Percentiles rank a stretch among this genome's conserved stretches.
phyloP scores from a whole-genome alignment of 768 basidiomycete genomes.

The Butyriboletus loyo region DNA sequence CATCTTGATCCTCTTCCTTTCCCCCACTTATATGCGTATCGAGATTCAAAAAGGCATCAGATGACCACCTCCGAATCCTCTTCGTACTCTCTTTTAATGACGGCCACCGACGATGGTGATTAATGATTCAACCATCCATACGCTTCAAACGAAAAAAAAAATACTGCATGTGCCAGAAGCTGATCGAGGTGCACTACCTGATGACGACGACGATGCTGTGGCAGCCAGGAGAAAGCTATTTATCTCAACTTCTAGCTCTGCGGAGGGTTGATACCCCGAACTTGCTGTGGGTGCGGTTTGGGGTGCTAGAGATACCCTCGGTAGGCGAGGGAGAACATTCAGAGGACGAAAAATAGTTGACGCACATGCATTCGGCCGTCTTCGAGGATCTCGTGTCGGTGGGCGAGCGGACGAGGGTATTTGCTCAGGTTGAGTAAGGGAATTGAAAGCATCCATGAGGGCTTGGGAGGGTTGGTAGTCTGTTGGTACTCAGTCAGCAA shows the following conservation, averaged over 20 bases:
- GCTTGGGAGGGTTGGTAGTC: slow-evolving; percentile 13
- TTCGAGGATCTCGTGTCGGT: background rate
- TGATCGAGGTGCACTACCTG: background rate
- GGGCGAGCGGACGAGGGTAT: background rate
- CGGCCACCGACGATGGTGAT: background rate
- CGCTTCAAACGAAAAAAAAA: background rate
- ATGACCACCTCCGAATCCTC: slow-evolving; percentile 1
- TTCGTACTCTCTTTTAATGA: slow-evolving; percentile 15
- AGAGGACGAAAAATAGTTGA: background rate
- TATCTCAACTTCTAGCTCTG: slow-evolving; percentile 3
- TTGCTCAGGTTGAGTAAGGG: background rate
- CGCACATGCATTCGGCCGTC: background rate
- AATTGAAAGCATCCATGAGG: slow-evolving; percentile 12
- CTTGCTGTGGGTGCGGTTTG: background rate
- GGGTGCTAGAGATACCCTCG: background rate
- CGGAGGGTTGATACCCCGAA: slow-evolving; percentile 7
- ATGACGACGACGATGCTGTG: background rate
- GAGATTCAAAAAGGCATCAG: background rate
- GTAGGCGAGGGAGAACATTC: background rate
- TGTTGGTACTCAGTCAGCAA: background rate
- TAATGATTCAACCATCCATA: no score
- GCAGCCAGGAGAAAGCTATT: background rate
- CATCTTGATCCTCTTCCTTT: slow-evolving; percentile 16
- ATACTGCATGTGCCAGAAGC: background rate
- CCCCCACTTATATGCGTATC: background rate